phyloP scores from a whole-genome alignment of 1,139 yeast genomes.

The Diutina neorugosa region DNA sequence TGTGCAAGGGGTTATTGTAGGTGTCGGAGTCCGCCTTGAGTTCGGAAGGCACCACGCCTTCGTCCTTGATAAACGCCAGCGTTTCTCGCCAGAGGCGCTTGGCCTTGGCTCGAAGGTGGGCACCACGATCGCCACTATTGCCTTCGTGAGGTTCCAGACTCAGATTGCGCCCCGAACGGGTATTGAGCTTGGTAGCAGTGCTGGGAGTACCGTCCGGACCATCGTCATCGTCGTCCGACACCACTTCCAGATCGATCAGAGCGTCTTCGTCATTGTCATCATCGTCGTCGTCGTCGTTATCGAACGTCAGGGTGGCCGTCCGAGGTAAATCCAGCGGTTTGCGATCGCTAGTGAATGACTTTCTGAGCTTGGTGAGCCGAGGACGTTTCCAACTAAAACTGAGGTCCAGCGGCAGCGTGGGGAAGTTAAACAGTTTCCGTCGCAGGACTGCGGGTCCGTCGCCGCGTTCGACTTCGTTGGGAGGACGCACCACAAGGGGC shows the following conservation, averaged over 20 bases:
- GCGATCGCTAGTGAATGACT: background rate
- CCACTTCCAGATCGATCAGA: background rate
- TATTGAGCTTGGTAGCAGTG: slow-evolving; percentile 7
- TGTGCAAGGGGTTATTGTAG: background rate
- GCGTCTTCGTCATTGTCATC: slow-evolving; percentile 14
- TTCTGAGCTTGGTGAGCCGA: background rate
- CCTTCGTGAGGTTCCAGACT: background rate
- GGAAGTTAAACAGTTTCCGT: background rate
- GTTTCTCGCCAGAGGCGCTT: background rate
- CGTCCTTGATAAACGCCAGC: background rate
- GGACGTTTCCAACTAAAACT: background rate
- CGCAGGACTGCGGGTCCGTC: slow-evolving; percentile 7
- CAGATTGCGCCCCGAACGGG: background rate
- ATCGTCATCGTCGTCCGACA: slow-evolving; percentile 5
- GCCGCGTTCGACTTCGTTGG: slow-evolving; percentile 46
- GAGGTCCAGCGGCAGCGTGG: background rate
- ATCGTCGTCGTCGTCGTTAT: slow-evolving; percentile 11
- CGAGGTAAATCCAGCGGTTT: background rate
- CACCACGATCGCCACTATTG: background rate
- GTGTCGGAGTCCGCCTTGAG: background rate
- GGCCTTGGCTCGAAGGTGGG: background rate
- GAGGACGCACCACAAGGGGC: slow-evolving; percentile 56
- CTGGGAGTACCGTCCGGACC: slow-evolving; percentile 5
- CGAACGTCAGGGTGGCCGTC: background rate
- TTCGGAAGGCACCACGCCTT: background rate